Percentiles rank a stretch among this genome's conserved stretches.
These are phyloP conservation scores for Metschnikowia drakensbergensis DNA, from an alignment of 805 yeast genomes.

Conservation along the genomic window DNA sequence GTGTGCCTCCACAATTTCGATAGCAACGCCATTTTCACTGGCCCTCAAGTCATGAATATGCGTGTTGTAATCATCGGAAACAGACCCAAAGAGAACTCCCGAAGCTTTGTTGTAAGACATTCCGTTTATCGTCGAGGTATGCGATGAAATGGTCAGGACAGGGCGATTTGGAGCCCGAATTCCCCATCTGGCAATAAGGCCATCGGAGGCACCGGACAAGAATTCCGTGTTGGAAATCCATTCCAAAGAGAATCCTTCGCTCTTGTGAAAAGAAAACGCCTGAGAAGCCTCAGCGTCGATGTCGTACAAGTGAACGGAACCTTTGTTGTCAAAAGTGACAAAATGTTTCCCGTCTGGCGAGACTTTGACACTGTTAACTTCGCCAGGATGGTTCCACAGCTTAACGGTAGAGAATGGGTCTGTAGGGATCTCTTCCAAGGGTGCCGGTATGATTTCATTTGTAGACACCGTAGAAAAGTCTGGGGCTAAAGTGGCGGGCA, in stretches of 20 bases:
- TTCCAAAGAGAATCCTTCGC: slow-evolving; percentile 67
- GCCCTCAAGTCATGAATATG: slow-evolving; percentile 58
- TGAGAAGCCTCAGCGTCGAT: slow-evolving; percentile 16
- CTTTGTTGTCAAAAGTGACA: slow-evolving; percentile 54
- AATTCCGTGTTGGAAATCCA: slow-evolving; percentile 55
- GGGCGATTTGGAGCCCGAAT: slow-evolving; percentile 44
- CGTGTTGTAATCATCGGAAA: slow-evolving; percentile 61
- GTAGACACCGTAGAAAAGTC: slow-evolving; percentile 24
- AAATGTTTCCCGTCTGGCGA: slow-evolving; percentile 47
- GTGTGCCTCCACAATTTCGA: slow-evolving; percentile 44
- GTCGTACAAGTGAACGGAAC: slow-evolving; percentile 46
- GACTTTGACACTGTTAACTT: slow-evolving; percentile 58
- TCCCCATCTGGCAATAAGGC: slow-evolving; percentile 71
- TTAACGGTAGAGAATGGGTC: slow-evolving; percentile 1
- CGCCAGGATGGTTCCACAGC: slow-evolving; percentile 61
- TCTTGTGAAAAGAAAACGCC: slow-evolving; percentile 51
- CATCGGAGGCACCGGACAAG: slow-evolving; percentile 64
- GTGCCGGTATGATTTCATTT: slow-evolving; percentile 18
- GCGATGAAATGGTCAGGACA: slow-evolving; percentile 45
- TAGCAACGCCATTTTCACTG: slow-evolving; percentile 34
- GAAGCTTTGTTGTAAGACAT: slow-evolving; percentile 50
- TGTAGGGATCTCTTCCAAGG: slow-evolving; percentile 8
- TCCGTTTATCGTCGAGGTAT: slow-evolving; percentile 61
- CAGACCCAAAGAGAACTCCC: slow-evolving; percentile 58
- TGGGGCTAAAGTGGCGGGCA: slow-evolving; percentile 50